Evolutionary conservation across 306 rosid species (phyloP).

Genomic region (Sechiopsis laciniata): DNA sequence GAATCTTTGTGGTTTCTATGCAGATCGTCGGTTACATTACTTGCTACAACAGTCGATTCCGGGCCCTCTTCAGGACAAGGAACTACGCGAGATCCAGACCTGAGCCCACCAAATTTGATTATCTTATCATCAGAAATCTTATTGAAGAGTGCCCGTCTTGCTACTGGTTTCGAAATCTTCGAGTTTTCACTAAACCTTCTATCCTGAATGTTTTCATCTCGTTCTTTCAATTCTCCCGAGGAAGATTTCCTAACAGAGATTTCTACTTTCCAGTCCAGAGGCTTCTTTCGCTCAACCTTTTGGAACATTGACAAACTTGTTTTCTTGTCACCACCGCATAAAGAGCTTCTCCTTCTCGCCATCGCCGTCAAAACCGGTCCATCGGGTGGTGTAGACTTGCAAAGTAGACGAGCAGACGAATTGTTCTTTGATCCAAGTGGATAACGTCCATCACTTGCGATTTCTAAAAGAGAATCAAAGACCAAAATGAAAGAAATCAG

Average conservation of each 20-base stretch:
- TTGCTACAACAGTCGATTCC: slow-evolving; percentile 38
- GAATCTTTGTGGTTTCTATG: slow-evolving; percentile 46
- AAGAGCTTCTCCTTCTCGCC: slow-evolving; percentile 40
- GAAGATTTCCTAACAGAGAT: slow-evolving; percentile 32
- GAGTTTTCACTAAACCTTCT: slow-evolving; percentile 39
- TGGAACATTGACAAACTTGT: slow-evolving; percentile 33
- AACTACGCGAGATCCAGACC: slow-evolving; percentile 79
- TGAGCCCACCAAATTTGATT: slow-evolving; percentile 44
- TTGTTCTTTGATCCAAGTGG: slow-evolving; percentile 44
- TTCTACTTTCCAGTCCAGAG: slow-evolving; percentile 50
- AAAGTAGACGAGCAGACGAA: slow-evolving; percentile 34
- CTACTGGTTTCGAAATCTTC: slow-evolving; percentile 44
- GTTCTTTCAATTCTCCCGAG: slow-evolving; percentile 39
- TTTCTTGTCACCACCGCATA: slow-evolving; percentile 38
- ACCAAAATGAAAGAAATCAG: slow-evolving; percentile 14
- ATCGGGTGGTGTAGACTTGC: slow-evolving; percentile 49
- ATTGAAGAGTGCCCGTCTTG: slow-evolving; percentile 42
- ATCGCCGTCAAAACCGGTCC: slow-evolving; percentile 50
- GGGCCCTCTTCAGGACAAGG: slow-evolving; percentile 60
- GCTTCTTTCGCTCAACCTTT: slow-evolving; percentile 40
- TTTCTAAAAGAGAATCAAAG: slow-evolving; percentile 39
- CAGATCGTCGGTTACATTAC: slow-evolving; percentile 39
- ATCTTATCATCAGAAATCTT: slow-evolving; percentile 48
- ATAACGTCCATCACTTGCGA: slow-evolving; percentile 52
- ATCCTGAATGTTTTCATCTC: slow-evolving; percentile 40